A percentile compares a stretch with the other conserved stretches of the same genome.
Conservation (phyloP, 2,329 filamentous ascomycete genomes). For the Alternaria sp. region DNA sequence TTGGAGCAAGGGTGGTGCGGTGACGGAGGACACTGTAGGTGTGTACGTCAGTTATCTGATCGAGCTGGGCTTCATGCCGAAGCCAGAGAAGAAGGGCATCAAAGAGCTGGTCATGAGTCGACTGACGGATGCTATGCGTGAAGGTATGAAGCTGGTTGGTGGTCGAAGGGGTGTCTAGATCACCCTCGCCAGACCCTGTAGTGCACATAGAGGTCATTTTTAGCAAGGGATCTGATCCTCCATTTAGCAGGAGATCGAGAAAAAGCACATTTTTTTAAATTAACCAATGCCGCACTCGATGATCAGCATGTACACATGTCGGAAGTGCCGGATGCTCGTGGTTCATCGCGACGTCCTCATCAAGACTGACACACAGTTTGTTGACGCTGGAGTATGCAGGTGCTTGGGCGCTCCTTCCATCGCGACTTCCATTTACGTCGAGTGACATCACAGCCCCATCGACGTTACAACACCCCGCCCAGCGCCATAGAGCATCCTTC, state of each 20-base stretch:
- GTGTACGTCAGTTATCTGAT: conserved; percentile 69
- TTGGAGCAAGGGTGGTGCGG: conserved; percentile 62
- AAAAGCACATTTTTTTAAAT: not conserved
- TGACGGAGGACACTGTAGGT: conserved; percentile 67
- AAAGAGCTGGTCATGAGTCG: conserved; percentile 36
- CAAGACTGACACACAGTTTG: not conserved
- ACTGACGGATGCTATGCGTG: conserved; percentile 42
- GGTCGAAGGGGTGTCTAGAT: conserved; percentile 37
- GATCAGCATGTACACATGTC: not conserved
- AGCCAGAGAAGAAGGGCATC: conserved; percentile 35
- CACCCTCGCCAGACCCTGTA: not conserved
- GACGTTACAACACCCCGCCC: not conserved
- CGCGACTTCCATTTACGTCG: not conserved
- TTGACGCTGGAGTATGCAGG: not conserved
- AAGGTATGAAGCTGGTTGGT: conserved; percentile 43
- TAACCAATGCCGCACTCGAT: not conserved
- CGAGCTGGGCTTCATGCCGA: conserved; percentile 66
- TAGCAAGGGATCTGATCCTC: not conserved
- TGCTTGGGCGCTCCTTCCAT: not conserved
- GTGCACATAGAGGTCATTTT: not conserved
- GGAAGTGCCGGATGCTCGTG: not conserved
- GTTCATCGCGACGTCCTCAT: not conserved
- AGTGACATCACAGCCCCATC: conserved; percentile 1
- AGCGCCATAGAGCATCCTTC: not conserved
- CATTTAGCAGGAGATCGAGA: not conserved